A percentile compares a stretch with the other conserved stretches of the same genome.
Conservation (phyloP, 345 rosid genomes). For the Eucalyptus pauciflora region DNA sequence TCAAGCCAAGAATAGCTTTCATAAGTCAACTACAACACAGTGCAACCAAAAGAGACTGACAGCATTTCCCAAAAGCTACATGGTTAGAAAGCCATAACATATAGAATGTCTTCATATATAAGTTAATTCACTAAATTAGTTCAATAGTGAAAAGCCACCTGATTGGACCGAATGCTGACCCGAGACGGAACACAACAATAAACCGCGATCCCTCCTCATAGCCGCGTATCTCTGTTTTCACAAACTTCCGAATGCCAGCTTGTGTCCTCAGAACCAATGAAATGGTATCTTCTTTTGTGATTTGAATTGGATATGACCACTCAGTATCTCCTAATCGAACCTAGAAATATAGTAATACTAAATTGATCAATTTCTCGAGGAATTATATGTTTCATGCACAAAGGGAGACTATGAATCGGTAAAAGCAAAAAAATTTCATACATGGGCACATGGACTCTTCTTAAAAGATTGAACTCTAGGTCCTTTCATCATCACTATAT, state of each 20-base stretch:
- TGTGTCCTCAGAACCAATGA: slow-evolving; percentile 59
- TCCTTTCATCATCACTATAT: neutral
- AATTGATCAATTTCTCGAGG: neutral
- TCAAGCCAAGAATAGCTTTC: neutral
- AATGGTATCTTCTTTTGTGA: slow-evolving; percentile 83
- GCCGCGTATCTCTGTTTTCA: slow-evolving; percentile 85
- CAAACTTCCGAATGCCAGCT: slow-evolving; percentile 39
- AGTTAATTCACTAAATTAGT: neutral
- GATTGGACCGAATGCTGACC: slow-evolving; percentile 74
- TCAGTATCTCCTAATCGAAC: slow-evolving; percentile 67
- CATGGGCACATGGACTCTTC: neutral
- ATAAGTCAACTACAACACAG: neutral
- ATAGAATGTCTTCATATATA: neutral
- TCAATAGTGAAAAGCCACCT: slow-evolving; percentile 29
- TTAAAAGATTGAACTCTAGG: neutral
- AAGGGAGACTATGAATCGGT: neutral
- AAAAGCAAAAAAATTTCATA: neutral
- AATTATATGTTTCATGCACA: neutral
- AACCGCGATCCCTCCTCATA: slow-evolving; percentile 99
- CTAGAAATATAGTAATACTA: slow-evolving; percentile 16
- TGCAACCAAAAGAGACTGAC: neutral
- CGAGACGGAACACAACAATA: slow-evolving; percentile 80
- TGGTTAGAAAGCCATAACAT: neutral
- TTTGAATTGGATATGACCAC: slow-evolving; percentile 90
- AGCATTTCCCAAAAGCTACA: neutral